Base-by-base conservation (phyloP, 176 grass and related monocot genomes). In the Rhynchospora breviuscula region DNA sequence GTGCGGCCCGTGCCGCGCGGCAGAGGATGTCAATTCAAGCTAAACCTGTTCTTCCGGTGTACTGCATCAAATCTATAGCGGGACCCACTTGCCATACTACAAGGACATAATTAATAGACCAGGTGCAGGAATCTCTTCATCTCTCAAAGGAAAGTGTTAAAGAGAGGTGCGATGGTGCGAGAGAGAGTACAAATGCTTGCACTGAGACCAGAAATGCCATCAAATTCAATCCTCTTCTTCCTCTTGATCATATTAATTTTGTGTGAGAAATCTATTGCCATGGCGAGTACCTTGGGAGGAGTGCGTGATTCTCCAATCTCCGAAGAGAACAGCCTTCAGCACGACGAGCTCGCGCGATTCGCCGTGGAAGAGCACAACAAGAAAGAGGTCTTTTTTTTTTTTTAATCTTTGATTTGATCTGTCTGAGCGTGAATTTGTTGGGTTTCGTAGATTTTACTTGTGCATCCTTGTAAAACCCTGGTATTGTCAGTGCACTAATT, bases 341-440 rank as follows among this genome's bases (percentile, higher is more conserved):
- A 45, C 4, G 85, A 87, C 2, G 53, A 87, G 31, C 85, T 87
- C 85, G 85, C 64, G 5, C 85, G 79, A 23, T 87, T 87, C 52
- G 85, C 85, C 2, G 85, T 87, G 21, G 78, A 82, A 46, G 85
- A 87, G 23, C 78, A 87, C 79, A 87, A 87, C 53, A 87, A 82
- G 33, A 87, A 87, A 63, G 78, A 87, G 78, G 85, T 82, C 11
- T 57, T 0, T 33, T 5, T 68, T 67, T 35, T 80, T 10, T 51
- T 29, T 29, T 29, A 1, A 29, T 29, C 26, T 29, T 29, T 29
- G 26, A 29, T 29, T 80, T 80, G 7, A 29, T 49, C 18, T 44
- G 14, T 19, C 53, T 53, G 25, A 61, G 10, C 26, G 8, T 74
- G 11, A 85, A 57, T 43, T 58, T 44, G 17, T 84, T 73, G 15